phyloP scores from a whole-genome alignment of 495 filamentous ascomycete species.

The Diplogelasinospora grovesii region DNA sequence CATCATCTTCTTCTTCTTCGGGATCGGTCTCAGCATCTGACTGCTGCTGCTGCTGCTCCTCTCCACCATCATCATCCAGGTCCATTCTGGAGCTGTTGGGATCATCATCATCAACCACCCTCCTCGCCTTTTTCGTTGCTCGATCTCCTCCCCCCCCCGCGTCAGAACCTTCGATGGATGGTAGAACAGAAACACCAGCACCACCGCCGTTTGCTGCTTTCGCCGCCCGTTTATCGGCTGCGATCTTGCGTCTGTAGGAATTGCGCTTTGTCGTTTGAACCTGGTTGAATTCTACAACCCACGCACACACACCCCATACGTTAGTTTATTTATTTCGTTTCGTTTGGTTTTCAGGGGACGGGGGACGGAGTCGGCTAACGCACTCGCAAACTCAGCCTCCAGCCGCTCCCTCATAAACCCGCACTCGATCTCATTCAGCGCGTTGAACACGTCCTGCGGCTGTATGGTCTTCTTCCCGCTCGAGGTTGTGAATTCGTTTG shows the following conservation, averaged over 20 bases:
- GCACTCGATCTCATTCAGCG: constrained; percentile 77
- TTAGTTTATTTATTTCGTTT: background rate
- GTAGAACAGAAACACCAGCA: constrained; percentile 21
- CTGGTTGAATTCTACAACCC: constrained; percentile 43
- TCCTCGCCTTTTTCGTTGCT: constrained; percentile 35
- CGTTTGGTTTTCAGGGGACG: background rate
- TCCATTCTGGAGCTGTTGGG: constrained; percentile 29
- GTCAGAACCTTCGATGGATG: constrained; percentile 26
- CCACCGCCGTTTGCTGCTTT: constrained; percentile 1
- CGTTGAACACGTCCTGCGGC: constrained; percentile 75
- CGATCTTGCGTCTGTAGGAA: constrained; percentile 43
- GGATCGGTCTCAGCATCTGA: constrained; percentile 47
- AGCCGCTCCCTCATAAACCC: constrained; percentile 61
- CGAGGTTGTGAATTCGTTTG: constrained; percentile 63
- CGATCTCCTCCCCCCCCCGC: constrained; percentile 13
- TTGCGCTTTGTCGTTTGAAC: constrained; percentile 45
- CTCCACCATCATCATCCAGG: constrained; percentile 32
- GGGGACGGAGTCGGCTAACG: constrained; percentile 10
- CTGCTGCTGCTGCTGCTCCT: too few relatives aligned
- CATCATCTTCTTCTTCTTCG: constrained; percentile 47
- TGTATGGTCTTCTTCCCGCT: constrained; percentile 78
- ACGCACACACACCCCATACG: background rate
- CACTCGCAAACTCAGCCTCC: constrained; percentile 57
- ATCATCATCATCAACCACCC: background rate
- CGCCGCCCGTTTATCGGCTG: constrained; percentile 33